Conservation (phyloP, 495 filamentous ascomycete genomes). For the Barbatosphaeria neglecta region DNA sequence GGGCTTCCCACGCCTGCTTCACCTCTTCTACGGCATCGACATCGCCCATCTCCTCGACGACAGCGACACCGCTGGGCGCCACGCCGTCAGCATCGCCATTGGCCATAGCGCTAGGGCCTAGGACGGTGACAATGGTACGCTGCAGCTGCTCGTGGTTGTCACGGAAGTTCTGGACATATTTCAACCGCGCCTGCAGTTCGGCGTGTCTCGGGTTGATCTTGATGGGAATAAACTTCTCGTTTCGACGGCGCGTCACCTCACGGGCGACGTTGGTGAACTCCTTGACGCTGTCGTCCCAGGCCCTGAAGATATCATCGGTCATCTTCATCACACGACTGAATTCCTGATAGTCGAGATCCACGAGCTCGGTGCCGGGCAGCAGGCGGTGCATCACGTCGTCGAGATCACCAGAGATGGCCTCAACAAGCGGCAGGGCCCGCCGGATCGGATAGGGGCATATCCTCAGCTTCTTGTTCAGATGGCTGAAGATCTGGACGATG, state of each 20-base stretch:
- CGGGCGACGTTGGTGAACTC: slow-evolving; percentile 96
- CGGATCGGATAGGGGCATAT: slow-evolving; percentile 89
- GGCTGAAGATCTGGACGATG: slow-evolving; percentile 72
- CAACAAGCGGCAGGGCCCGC: slow-evolving; percentile 84
- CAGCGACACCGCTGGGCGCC: slow-evolving; percentile 48
- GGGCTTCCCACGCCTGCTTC: slow-evolving; percentile 77
- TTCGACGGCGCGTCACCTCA: slow-evolving; percentile 78
- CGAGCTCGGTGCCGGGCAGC: slow-evolving; percentile 72
- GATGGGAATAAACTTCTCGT: slow-evolving; percentile 96
- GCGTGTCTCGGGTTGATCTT: slow-evolving; percentile 78
- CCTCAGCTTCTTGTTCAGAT: slow-evolving; percentile 93
- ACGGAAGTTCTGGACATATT: slow-evolving; percentile 87
- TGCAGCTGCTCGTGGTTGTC: slow-evolving; percentile 96
- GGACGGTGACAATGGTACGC: slow-evolving; percentile 85
- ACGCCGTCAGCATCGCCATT: slow-evolving; percentile 37
- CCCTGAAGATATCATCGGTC: slow-evolving; percentile 72
- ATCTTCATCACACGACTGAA: slow-evolving; percentile 76
- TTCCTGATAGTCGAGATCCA: slow-evolving; percentile 84
- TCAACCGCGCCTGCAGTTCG: slow-evolving; percentile 76
- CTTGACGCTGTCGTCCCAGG: slow-evolving; percentile 92
- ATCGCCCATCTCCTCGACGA: slow-evolving; percentile 90
- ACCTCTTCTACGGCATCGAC: slow-evolving; percentile 98
- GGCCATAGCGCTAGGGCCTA: slow-evolving; percentile 57
- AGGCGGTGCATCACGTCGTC: slow-evolving; percentile 75
- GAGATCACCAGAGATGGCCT: slow-evolving; percentile 92